Conservation (phyloP, 1,139 yeast genomes). For the Suhomyces anneliseae region DNA sequence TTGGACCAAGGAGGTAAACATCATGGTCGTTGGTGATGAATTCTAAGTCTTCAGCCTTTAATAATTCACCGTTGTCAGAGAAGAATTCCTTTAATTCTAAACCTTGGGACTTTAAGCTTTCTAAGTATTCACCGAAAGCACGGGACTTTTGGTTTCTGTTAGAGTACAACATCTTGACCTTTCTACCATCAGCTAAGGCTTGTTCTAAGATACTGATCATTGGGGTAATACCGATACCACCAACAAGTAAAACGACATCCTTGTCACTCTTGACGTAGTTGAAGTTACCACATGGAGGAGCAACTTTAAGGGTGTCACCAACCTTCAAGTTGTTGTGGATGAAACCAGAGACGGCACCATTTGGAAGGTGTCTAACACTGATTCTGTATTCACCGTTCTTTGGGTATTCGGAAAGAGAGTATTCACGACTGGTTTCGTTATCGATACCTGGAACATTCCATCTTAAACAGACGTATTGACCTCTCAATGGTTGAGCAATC, state of each 20-base stretch:
- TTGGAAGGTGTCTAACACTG: conserved; percentile 48
- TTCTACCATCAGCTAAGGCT: conserved; percentile 28
- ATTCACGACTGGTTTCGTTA: conserved; percentile 47
- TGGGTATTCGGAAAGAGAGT: conserved; percentile 46
- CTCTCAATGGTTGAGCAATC: conserved; percentile 43
- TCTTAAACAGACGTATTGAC: conserved; percentile 63
- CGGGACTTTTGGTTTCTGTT: conserved; percentile 24
- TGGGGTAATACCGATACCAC: conserved; percentile 74
- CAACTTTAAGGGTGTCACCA: conserved; percentile 51
- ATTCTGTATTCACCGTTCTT: conserved; percentile 45
- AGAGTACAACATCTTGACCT: conserved; percentile 31
- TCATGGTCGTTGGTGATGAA: conserved; percentile 20
- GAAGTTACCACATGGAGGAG: conserved; percentile 64
- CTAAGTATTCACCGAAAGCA: conserved; percentile 30
- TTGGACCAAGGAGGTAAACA: conserved; percentile 39
- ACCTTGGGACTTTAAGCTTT: conserved; percentile 15
- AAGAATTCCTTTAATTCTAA: conserved; percentile 25
- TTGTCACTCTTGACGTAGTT: conserved; percentile 29
- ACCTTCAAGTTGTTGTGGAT: conserved; percentile 50
- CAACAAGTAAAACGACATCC: conserved; percentile 48
- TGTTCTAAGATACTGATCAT: conserved; percentile 50
- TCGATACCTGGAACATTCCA: conserved; percentile 31
- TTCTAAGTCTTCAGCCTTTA: conserved; percentile 15
- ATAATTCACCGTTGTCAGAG: conserved; percentile 11
- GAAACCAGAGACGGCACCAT: conserved; percentile 52